Evolutionary conservation across 2,329 filamentous ascomycete genomes (phyloP), one percentile per base, ranked within the genome.

Genomic region (Aspergillus arachidicola): DNA sequence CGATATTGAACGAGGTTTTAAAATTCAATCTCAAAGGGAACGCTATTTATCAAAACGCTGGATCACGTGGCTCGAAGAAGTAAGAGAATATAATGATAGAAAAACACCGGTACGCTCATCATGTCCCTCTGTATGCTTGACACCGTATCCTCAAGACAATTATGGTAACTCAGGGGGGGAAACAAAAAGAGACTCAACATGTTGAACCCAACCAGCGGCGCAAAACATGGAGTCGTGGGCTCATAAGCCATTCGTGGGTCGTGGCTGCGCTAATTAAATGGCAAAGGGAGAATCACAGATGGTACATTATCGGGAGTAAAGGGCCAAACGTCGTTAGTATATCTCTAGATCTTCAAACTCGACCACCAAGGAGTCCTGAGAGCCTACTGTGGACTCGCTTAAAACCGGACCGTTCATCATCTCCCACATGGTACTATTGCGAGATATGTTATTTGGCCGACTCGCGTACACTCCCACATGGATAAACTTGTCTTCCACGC

Each of bases 391-490:
- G 32, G 70, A 67, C n/a, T 61, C 64, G 55, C 69, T 66, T 59
- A 71, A 45, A 65, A 69, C 66, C 64, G 72, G 62, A 58, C 76
- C 76, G 65, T 80, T 73, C 72, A 76, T 75, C 58, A 72, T 72
- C 65, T 74, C 77, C 74, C 74, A 79, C 72, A 80, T 73, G 23
- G 78, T 78, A 16, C 70, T 71, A 11, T 73, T 74, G 59, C 75
- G 73, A 48, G 72, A 71, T 64, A 85, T 76, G 69, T 81, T 84
- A 51, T 83, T 82, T 58, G 85, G 85, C 32, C 85, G 79, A 70
- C 81, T 84, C 30, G 85, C 85, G 77, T 87, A 87, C 45, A 86
- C 85, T 3, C 85, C 85, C 28, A 87, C 84, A 67, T 85, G 79
- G 26, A 87, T 80, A 30, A 79, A 83, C 71, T 87, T 87, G 66